Evolutionary conservation across 768 basidiomycete species (phyloP).

Genomic region (Boletus eberwhitei): DNA sequence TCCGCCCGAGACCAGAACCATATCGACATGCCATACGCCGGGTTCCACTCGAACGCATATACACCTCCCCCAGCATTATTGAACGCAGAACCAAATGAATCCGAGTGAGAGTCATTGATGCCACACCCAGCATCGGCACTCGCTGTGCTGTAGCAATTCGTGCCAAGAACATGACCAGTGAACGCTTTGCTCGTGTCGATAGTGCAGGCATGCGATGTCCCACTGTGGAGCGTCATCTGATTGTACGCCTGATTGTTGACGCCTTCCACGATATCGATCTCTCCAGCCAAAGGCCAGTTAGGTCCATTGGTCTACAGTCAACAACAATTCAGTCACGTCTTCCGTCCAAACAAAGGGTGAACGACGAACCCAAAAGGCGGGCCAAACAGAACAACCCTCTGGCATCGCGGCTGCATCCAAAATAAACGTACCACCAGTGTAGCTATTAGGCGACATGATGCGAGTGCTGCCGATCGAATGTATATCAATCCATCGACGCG

Average conservation of each 20-base stretch:
- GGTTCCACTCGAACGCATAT: constrained; percentile 55
- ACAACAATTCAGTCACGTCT: not conserved
- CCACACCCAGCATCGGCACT: constrained; percentile 48
- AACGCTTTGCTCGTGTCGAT: constrained; percentile 16
- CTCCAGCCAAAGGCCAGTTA: constrained; percentile 52
- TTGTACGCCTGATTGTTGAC: constrained; percentile 57
- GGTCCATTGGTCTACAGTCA: constrained; percentile 41
- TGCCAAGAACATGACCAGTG: constrained; percentile 21
- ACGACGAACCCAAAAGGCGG: constrained; percentile 49
- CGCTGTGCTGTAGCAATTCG: constrained; percentile 39
- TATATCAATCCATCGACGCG: not conserved
- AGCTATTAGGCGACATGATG: constrained; percentile 57
- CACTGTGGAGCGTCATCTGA: constrained; percentile 64
- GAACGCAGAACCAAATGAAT: constrained; percentile 39
- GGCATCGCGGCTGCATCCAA: constrained; percentile 69
- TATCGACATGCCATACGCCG: constrained; percentile 42
- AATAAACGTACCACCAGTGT: constrained; percentile 65
- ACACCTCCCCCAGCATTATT: constrained; percentile 45
- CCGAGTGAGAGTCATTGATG: constrained; percentile 34
- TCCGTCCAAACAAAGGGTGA: not conserved
- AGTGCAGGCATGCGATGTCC: constrained; percentile 34
- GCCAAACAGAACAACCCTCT: constrained; percentile 61
- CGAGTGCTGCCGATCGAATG: constrained; percentile 46
- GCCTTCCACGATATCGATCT: constrained; percentile 76
- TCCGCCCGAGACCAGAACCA: constrained; percentile 52